Evolutionary conservation across 2,329 filamentous ascomycete genomes (phyloP), one percentile per base, ranked within the genome.

Genomic region (Talaromyces pinophilus): DNA sequence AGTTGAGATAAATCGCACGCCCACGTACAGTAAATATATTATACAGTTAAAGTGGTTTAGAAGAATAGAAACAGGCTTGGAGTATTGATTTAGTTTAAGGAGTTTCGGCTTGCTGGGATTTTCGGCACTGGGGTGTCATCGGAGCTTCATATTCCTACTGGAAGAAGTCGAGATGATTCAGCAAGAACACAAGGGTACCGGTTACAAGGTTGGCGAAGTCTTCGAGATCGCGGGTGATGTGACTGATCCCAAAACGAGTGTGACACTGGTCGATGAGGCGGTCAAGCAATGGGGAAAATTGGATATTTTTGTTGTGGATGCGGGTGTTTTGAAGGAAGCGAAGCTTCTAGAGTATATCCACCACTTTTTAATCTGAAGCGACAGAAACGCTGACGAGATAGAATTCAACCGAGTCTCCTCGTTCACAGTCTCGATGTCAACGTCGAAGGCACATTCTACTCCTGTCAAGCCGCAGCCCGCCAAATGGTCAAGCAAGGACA

Each of bases 401-500:
- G 42, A n/a, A 44, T 44, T 10, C 42, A 19, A 44, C 42, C 42
- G 42, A 44, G 42, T 44, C 42, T 44, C 6, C 42, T 44, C 42
- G n/a, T 10, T 44, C 17, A 44, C n/a, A 44, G 17, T 19, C 42
- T 44, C 17, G 42, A 44, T 44, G 42, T 44, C 42, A 44, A 44
- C 5, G 6, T 74, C 67, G 71, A 71, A 28, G 74, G 72, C 5
- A 66, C 61, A 5, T 76, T 75, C 54, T 74, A 73, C 42, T 70
- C 72, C 19, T 71, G 71, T 10, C 74, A 75, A 67, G 74, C 72
- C 2, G 74, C 73, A 1, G 71, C 72, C 6, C 69, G 67, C 17
- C 73, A 74, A 62, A 76, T 76, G 73, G 65, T 71, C 2, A 61
- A 67, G 5, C 69, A 71, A 63, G 71, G 72, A 22, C 59, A 69